These are phyloP conservation scores for Phytophthora fragariaefolia DNA, from an alignment of 352 stramenopile species.

Conservation along the genomic window DNA sequence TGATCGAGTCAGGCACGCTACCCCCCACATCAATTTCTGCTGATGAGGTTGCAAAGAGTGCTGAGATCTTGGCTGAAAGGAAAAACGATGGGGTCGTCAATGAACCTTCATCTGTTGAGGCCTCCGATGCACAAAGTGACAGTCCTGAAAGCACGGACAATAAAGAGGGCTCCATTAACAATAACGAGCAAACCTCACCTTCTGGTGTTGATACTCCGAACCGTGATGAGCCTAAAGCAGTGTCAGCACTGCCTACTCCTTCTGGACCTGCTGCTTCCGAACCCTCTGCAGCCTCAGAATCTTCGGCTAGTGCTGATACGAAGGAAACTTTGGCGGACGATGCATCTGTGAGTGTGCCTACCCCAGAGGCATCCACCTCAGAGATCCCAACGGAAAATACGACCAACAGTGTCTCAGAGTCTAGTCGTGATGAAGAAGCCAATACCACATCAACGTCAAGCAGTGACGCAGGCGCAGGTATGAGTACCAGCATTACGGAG, in stretches of 20 bases:
- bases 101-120: constrained; percentile 1
- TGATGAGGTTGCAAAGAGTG: constrained; percentile 1
- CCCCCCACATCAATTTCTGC: constrained; percentile 14
- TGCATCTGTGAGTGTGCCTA: constrained; percentile 1
- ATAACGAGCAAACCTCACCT: constrained; percentile 3
- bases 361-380: constrained; percentile 2
- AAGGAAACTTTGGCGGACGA: constrained; percentile 5
- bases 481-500: background rate
- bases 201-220: background rate
- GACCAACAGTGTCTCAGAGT: constrained; percentile 6
- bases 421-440: constrained; percentile 3
- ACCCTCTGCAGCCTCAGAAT: background rate
- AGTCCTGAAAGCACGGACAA: background rate
- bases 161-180: constrained; percentile 3
- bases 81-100: constrained; percentile 8
- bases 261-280: too few species aligned
- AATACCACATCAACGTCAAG: constrained; percentile 1
- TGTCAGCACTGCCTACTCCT: too few species aligned
- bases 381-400: constrained; percentile 4
- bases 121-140: background rate
- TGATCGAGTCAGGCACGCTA: constrained; percentile 46
- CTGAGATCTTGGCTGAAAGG: background rate
- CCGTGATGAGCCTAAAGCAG: background rate
- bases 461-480: background rate
- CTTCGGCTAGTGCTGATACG: background rate